Percentiles rank a stretch among this genome's conserved stretches.
These are phyloP conservation scores for Cutaneotrichosporon arboriforme DNA, from an alignment of 1,284 basidiomycete species.

Conservation along the genomic window DNA sequence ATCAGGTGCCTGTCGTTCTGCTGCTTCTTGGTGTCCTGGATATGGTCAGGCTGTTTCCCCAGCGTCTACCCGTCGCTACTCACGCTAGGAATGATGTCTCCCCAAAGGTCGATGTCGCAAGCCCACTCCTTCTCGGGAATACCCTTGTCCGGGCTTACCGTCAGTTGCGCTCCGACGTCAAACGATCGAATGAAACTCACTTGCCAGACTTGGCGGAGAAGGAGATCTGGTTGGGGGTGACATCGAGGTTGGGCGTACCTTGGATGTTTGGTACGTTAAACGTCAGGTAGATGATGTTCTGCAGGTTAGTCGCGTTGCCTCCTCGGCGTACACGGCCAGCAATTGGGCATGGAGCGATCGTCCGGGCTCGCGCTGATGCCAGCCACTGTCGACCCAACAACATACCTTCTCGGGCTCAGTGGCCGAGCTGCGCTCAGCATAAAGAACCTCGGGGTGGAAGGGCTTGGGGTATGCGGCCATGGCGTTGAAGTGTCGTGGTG, in stretches of 20 bases:
- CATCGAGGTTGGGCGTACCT: conserved; percentile 58
- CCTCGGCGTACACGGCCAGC: neutral
- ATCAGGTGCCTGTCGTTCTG: conserved; percentile 60
- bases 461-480: conserved; percentile 33
- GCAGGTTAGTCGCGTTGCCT: conserved; percentile 2
- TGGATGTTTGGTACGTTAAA: conserved; percentile 77
- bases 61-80: conserved; percentile 16
- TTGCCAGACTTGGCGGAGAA: conserved; percentile 68
- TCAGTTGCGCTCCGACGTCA: neutral
- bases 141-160: conserved; percentile 52
- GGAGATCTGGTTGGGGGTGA: conserved; percentile 60
- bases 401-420: conserved; percentile 63
- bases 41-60: neutral
- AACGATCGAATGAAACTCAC: conserved; percentile 50
- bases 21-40: conserved; percentile 60
- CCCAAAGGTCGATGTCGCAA: conserved; percentile 68
- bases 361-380: neutral
- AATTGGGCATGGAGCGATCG: neutral
- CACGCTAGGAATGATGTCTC: conserved; percentile 69
- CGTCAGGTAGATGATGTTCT: conserved; percentile 80
- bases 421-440: conserved; percentile 80
- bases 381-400: neutral
- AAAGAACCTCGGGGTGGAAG: conserved; percentile 75
- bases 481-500: conserved; percentile 6
- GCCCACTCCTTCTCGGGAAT: conserved; percentile 61